phyloP scores from a whole-genome alignment of 2,329 filamentous ascomycete species.

The Fusarium scirpi region DNA sequence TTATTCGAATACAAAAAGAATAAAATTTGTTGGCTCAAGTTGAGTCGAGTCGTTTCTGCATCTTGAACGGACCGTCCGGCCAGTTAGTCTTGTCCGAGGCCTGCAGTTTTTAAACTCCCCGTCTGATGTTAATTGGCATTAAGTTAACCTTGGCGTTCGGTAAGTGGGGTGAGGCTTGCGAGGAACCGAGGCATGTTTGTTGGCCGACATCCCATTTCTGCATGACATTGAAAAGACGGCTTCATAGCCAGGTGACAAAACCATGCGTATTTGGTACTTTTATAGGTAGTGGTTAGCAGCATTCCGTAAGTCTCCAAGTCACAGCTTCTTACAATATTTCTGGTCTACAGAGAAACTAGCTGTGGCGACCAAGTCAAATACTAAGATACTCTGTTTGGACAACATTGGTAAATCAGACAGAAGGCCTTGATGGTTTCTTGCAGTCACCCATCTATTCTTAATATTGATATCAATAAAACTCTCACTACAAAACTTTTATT shows the following conservation, averaged over 20 bases:
- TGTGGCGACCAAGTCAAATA: background rate
- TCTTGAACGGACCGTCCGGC: background rate
- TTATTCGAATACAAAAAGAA: background rate
- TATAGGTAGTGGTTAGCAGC: background rate
- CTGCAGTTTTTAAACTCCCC: conserved; percentile 15
- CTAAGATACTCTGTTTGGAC: background rate
- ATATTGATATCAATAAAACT: background rate
- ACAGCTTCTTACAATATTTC: background rate
- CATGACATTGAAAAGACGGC: background rate
- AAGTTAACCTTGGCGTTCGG: conserved; percentile 6
- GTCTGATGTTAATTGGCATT: conserved; percentile 5
- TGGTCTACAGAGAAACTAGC: background rate
- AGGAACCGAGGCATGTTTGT: conserved; percentile 37
- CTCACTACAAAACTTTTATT: background rate
- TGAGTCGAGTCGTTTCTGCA: background rate
- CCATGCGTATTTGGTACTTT: background rate
- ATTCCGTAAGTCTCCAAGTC: background rate
- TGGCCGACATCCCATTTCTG: background rate
- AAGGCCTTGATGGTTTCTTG: background rate
- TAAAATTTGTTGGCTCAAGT: background rate
- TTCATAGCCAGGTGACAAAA: background rate
- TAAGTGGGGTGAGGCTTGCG: conserved; percentile 25
- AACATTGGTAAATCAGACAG: background rate
- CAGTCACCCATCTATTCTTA: background rate
- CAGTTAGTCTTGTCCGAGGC: conserved; percentile 7